Evolutionary conservation across 257 asterid genomes (phyloP).

Genomic region (Salvia miltiorrhiza): DNA sequence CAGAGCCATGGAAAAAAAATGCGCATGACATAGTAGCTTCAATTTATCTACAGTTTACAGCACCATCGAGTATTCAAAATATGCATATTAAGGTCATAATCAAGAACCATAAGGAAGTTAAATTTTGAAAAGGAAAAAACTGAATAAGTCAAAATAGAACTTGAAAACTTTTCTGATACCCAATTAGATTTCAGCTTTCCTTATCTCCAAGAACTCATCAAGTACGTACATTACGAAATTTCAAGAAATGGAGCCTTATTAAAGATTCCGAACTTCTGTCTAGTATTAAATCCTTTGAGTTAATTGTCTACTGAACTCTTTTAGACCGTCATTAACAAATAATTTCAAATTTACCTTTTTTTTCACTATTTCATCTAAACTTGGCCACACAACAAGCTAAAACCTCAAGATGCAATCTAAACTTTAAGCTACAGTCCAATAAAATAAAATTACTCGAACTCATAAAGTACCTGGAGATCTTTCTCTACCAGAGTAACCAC

Average conservation of each 20-base stretch:
- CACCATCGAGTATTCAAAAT: not conserved
- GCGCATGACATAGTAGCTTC: not conserved
- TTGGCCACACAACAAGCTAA: not conserved
- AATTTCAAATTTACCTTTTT: not conserved
- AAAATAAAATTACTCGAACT: not conserved
- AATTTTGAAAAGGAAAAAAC: not conserved
- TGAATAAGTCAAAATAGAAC: not conserved
- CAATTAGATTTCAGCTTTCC: not conserved
- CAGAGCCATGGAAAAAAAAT: not conserved
- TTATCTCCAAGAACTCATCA: not conserved
- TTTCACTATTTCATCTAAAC: not conserved
- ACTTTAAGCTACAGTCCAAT: not conserved
- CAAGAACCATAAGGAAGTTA: slow-evolving; percentile 4
- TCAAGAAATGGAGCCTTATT: not conserved
- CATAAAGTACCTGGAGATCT: slow-evolving; percentile 60
- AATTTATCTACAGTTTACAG: not conserved
- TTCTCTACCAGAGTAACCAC: slow-evolving; percentile 53
- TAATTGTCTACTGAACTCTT: not conserved
- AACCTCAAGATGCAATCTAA: not conserved
- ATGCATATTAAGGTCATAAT: not conserved
- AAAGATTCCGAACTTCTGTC: not conserved
- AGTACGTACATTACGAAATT: not conserved
- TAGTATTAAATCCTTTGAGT: not conserved
- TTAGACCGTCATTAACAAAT: not conserved
- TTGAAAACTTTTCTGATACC: not conserved